Evolutionary conservation across 768 basidiomycete species (phyloP).

Genomic region (Lactifluus volemus): DNA sequence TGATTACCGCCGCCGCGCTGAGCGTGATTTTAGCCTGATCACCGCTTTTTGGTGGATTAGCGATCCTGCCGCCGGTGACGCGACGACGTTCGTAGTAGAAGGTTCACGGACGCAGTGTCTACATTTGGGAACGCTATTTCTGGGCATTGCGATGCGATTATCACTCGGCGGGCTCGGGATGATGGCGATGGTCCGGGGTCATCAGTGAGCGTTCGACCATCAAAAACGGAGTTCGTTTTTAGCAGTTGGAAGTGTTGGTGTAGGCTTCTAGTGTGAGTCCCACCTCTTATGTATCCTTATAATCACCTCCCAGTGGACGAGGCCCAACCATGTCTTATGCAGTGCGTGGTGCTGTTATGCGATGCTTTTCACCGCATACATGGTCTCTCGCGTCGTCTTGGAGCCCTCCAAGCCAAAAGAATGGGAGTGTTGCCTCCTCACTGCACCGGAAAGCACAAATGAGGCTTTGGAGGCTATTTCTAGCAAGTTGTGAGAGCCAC

Average conservation of each 20-base stretch:
- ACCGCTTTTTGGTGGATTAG: background rate
- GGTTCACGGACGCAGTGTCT: background rate
- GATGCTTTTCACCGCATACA: slow-evolving; percentile 8
- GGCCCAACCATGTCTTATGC: background rate
- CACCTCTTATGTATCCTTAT: background rate
- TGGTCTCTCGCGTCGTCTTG: background rate
- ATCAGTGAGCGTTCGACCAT: slow-evolving; percentile 1
- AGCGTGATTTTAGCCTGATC: slow-evolving; percentile 7
- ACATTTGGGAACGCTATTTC: background rate
- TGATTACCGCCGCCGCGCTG: background rate
- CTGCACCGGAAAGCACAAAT: background rate
- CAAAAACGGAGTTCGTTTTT: slow-evolving; percentile 5
- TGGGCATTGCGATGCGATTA: slow-evolving; percentile 6
- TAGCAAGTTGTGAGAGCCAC: background rate
- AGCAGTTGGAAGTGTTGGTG: slow-evolving; percentile 14
- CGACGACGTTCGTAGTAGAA: slow-evolving; percentile 8
- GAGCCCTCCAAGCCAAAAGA: background rate
- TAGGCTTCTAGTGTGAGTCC: slow-evolving; percentile 16
- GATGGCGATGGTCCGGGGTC: slow-evolving; percentile 11
- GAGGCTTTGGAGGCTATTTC: background rate
- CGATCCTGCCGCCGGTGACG: background rate
- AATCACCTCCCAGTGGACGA: background rate
- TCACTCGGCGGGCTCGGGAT: slow-evolving; percentile 14
- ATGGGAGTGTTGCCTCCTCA: background rate
- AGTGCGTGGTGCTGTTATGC: slow-evolving; percentile 7